These are phyloP conservation scores for Chlamydomonas sp. DNA, from an alignment of 139 green algal genomes.

Conservation along the genomic window DNA sequence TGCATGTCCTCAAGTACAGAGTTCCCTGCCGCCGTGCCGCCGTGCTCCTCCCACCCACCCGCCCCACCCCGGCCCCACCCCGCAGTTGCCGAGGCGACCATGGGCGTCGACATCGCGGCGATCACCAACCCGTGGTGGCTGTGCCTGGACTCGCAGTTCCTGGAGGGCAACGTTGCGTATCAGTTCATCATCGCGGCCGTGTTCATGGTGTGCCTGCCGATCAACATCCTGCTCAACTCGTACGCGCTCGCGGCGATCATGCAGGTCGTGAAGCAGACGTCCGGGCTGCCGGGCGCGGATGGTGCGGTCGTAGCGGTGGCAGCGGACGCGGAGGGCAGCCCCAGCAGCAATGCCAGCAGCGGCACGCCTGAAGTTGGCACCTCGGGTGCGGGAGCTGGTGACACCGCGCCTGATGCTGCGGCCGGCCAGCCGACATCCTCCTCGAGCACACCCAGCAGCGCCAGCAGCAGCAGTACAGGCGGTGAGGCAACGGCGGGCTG, in stretches of 20 bases:
- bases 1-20: no score
- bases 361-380: background rate
- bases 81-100: slow-evolving; percentile 27
- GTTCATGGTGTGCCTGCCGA: slow-evolving; percentile 41
- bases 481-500: no score
- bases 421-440: background rate
- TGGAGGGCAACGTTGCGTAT: slow-evolving; percentile 40
- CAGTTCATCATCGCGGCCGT: slow-evolving; percentile 36
- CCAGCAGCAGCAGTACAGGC: slow-evolving; percentile 17
- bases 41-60: no score
- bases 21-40: no score
- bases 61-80: background rate
- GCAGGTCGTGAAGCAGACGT: background rate
- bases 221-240: slow-evolving; percentile 42
- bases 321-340: background rate
- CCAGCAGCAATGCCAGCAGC: no score
- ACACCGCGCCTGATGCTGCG: background rate
- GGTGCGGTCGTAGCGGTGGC: background rate
- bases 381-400: background rate
- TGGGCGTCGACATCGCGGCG: slow-evolving; percentile 22
- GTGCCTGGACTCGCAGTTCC: slow-evolving; percentile 32
- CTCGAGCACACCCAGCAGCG: slow-evolving; percentile 7
- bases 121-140: slow-evolving; percentile 51
- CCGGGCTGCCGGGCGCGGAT: no score
- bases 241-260: background rate